Evolutionary conservation across 257 asterid species (phyloP).

Genomic region (Linderniella brevidens): DNA sequence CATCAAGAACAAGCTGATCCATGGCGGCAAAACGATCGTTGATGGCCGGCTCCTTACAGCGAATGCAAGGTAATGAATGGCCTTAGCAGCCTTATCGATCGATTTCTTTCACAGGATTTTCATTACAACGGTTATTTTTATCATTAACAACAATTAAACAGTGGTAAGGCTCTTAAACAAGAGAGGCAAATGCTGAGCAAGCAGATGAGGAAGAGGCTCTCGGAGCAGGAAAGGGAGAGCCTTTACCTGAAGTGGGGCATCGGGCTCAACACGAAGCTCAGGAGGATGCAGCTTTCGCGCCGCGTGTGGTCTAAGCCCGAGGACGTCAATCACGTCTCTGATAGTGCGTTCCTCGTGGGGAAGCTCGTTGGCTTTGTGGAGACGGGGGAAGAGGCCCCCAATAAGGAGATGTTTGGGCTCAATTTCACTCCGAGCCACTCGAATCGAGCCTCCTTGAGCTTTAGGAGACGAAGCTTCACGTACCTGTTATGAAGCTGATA

Average conservation of each 20-base stretch:
- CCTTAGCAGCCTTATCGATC: too few species aligned
- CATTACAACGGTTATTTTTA: too few species aligned
- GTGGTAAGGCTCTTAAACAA: slow-evolving; percentile 51
- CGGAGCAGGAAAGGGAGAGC: slow-evolving; percentile 54
- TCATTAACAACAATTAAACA: slow-evolving; percentile 19
- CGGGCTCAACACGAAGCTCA: slow-evolving; percentile 40
- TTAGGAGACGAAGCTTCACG: slow-evolving; percentile 49
- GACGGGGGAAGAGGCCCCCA: slow-evolving; percentile 38
- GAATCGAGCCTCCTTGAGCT: slow-evolving; percentile 36
- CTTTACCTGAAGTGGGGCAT: slow-evolving; percentile 68
- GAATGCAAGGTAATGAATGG: slow-evolving; percentile 8
- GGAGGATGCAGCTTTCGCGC: slow-evolving; percentile 66
- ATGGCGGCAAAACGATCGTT: slow-evolving; percentile 39
- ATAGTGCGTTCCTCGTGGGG: slow-evolving; percentile 66
- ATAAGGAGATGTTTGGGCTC: slow-evolving; percentile 53
- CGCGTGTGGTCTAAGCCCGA: slow-evolving; percentile 48
- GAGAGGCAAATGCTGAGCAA: slow-evolving; percentile 67
- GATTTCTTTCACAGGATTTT: too few species aligned
- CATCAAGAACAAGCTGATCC: slow-evolving; percentile 51
- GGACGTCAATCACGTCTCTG: slow-evolving; percentile 46
- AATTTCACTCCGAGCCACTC: slow-evolving; percentile 40
- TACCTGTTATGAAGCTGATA: not conserved
- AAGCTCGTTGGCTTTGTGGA: slow-evolving; percentile 58
- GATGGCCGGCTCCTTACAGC: slow-evolving; percentile 46
- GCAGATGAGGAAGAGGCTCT: slow-evolving; percentile 64